These are phyloP conservation scores for Hyphopichia fennica DNA, from an alignment of 1,139 yeast species.

Conservation along the genomic window DNA sequence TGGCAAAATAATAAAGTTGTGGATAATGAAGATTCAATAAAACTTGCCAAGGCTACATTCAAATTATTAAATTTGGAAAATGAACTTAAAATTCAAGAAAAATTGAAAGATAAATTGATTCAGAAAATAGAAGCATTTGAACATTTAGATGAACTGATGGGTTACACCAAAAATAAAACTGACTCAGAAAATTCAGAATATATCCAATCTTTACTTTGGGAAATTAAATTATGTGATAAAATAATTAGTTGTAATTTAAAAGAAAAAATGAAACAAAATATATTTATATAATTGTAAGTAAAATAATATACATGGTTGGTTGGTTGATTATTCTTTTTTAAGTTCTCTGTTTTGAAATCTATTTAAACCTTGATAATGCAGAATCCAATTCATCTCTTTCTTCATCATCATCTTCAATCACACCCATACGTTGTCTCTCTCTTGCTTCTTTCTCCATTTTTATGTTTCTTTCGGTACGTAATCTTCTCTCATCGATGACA, in stretches of 20 bases:
- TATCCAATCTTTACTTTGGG: constrained; percentile 1
- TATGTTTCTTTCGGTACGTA: constrained; percentile 78
- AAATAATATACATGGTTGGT: neutral
- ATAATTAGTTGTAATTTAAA: neutral
- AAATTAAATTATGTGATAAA: neutral
- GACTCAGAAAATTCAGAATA: constrained; percentile 10
- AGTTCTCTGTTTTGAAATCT: constrained; percentile 4
- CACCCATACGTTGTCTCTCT: constrained; percentile 48
- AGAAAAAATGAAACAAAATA: too few relatives aligned
- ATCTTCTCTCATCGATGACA: constrained; percentile 83
- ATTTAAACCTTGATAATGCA: constrained; percentile 59
- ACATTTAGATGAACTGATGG: too few relatives aligned
- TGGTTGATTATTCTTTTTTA: too few relatives aligned
- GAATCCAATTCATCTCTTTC: constrained; percentile 49
- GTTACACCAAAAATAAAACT: too few relatives aligned
- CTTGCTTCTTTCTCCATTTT: constrained; percentile 74
- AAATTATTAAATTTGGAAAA: neutral
- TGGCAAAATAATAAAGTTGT: neutral
- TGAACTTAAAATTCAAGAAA: neutral
- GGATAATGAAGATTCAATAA: neutral
- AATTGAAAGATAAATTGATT: constrained; percentile 1
- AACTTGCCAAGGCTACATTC: too few relatives aligned
- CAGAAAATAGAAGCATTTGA: too few relatives aligned
- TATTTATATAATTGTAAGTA: neutral
- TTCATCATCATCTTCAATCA: constrained; percentile 53